Evolutionary conservation across 305 asterid genomes (phyloP), one percentile per base, ranked within the genome.

Genomic region (Fraxinus platypoda): DNA sequence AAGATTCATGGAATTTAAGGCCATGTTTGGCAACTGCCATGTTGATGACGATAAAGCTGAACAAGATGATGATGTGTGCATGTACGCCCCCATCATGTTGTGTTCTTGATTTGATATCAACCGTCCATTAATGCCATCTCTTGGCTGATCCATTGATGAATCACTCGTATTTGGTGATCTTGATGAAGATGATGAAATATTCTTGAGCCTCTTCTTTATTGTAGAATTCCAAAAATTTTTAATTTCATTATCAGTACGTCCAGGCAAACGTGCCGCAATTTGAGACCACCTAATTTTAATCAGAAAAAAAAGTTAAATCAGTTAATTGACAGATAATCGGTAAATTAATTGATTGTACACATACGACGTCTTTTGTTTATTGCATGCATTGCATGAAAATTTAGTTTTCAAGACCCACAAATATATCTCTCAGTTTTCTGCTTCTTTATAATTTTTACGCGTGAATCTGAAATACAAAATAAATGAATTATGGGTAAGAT

Each of bases 191-290:
- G 89, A 83, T 4, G 84, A 86, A 17, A 88, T 81, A 49, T 62
- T 84, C 87, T 92, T 92, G 73, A 88, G 89, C 84, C 93, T 89
- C 77, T 90, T 92, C 84, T 92, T 92, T 54, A 92, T 82, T 2
- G 94, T 83, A 4, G 95, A 92, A 30, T 92, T 92, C 95, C 95
- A 92, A 33, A 90, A 92, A 59, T 92, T 92, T 86, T 92, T 92
- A 8, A 92, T 92, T 74, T 92, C 95, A 33, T 92, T 92, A 33
- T 92, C 95, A 0, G 95, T 90, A 3, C 95, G 89, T 8, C 95
- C 95, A 0, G 93, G 95, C 78, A 92, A 73, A 49, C 94, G 90
- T 9, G 93, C 87, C 1, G 95, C 95, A 4, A 92, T 92, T 83
- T 90, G 94, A 26, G 95, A 92, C 95, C 95, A 92, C 81, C 95